A percentile compares a stretch with the other conserved stretches of the same genome.
Conservation (phyloP, 2,329 filamentous ascomycete genomes). For the Ilyonectria destructans region DNA sequence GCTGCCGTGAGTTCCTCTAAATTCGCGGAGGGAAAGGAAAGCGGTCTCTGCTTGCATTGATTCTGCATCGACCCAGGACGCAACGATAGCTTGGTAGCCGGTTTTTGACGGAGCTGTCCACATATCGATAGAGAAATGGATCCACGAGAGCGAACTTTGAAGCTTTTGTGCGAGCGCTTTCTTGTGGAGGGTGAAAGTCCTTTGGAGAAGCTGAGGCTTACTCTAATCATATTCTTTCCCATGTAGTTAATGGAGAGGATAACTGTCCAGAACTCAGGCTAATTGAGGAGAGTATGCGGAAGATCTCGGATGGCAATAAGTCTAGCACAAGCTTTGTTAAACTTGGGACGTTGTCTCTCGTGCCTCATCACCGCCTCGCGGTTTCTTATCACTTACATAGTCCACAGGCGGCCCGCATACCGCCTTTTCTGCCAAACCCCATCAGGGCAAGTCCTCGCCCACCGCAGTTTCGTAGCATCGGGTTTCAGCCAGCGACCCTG, state of each 20-base stretch:
- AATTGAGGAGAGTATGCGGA: constrained; percentile 9
- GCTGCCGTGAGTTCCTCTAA: constrained; percentile 12
- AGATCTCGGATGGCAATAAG: constrained; percentile 7
- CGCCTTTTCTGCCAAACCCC: constrained; percentile 19
- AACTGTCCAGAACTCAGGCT: constrained; percentile 7
- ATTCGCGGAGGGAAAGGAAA: constrained; percentile 12
- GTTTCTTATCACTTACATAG: not conserved
- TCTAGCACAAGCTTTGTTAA: constrained; percentile 7
- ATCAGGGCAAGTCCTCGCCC: not conserved
- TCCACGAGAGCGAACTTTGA: constrained; percentile 13
- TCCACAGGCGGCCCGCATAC: constrained; percentile 27
- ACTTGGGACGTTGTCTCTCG: not conserved
- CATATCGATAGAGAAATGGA: constrained; percentile 15
- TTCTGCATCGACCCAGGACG: constrained; percentile 12
- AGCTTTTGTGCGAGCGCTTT: constrained; percentile 9
- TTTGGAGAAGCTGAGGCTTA: constrained; percentile 8
- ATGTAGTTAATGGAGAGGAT: constrained; percentile 9
- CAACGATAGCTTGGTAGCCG: constrained; percentile 13
- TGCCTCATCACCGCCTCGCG: constrained; percentile 18
- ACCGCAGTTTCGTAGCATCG: constrained; percentile 33
- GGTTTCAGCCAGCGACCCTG: constrained; percentile 27
- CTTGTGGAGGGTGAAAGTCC: constrained; percentile 13
- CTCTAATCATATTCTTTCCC: constrained; percentile 13
- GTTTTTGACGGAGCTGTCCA: constrained; percentile 10
- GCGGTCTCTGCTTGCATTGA: constrained; percentile 13